phyloP scores from a whole-genome alignment of 2,329 filamentous ascomycete genomes.

The Aspergillus terreus region DNA sequence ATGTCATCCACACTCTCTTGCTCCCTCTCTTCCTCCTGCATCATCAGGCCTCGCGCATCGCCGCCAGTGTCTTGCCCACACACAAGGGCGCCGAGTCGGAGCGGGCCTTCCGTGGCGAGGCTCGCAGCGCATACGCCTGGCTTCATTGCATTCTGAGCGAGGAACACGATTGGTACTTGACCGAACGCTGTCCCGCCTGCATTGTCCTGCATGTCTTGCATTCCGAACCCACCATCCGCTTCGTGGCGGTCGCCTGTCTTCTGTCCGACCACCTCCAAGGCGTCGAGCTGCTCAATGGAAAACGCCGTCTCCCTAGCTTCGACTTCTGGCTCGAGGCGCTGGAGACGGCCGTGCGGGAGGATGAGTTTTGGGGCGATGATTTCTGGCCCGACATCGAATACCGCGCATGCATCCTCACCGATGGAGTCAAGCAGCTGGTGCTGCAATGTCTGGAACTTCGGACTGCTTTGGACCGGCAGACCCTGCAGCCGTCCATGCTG shows the following conservation, averaged over 20 bases:
- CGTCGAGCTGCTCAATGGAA: constrained; percentile 16
- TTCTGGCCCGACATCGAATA: constrained; percentile 42
- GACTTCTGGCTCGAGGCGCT: constrained; percentile 38
- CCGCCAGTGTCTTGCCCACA: constrained; percentile 47
- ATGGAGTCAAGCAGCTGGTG: constrained; percentile 37
- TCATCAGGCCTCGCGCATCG: constrained; percentile 52
- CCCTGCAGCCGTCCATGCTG: constrained; percentile 14
- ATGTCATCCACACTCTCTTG: constrained; percentile 57
- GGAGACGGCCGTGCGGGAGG: constrained; percentile 38
- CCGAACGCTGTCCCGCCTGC: constrained; percentile 52
- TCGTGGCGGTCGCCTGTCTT: constrained; percentile 40
- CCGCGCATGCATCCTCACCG: constrained; percentile 35
- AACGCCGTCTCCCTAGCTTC: constrained; percentile 26
- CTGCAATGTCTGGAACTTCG: constrained; percentile 38
- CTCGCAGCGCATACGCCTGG: constrained; percentile 56
- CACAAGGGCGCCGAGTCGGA: constrained; percentile 51
- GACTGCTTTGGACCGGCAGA: constrained; percentile 20
- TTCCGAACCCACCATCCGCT: constrained; percentile 44
- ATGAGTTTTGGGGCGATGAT: constrained; percentile 41
- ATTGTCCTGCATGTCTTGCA: constrained; percentile 41
- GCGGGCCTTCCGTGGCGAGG: constrained; percentile 54
- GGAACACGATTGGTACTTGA: constrained; percentile 56
- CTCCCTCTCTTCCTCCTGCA: constrained; percentile 57
- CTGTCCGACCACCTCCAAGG: constrained; percentile 34
- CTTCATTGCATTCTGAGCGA: constrained; percentile 57